Base-by-base conservation (phyloP, 257 asterid species). In the Ajuga chamaepitys region DNA sequence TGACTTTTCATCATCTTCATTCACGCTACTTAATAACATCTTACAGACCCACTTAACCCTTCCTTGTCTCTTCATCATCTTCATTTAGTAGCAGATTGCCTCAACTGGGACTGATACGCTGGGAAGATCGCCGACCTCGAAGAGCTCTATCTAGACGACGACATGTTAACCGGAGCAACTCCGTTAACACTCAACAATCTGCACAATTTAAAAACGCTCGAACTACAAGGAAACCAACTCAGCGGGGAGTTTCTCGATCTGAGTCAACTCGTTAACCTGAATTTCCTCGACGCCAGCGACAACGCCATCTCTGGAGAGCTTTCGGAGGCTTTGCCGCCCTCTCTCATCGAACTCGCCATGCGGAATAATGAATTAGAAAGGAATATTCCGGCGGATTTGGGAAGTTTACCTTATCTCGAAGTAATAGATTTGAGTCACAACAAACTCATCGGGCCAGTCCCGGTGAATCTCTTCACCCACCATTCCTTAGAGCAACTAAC, bases 261-360 rank as follows among this genome's bases (percentile, higher is more conserved):
- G 74, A 37, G 79, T 46, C 83, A 70, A 42, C 86, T n/a, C n/a
- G n/a, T n/a, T n/a, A n/a, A n/a, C n/a, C n/a, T n/a, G n/a, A n/a
- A n/a, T n/a, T n/a, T n/a, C 47, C 57, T 91, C 18, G 95, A 88
- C 77, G 95, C 73, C 62, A 88, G 98, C 73, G 86, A 86, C 48
- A 91, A 91, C 40, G 68, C 70, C 20, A 62, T 91, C 74, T 78
- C 95, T 78, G 96, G 96, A 50, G 44, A 59, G 28, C 64, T 86
- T 0, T 95, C 95, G 72, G 72, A 67, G 40, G 32, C 11, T 1
- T 56, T 85, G 0, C 96, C 98, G 20, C 78, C 87, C 17, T 66
- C 76, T 21, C 68, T 91, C 5, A 2, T 85, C 56, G 80, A 86
- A 74, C 34, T 88, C 0, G 65, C 76, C 4, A 58, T 77, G 81